Base-by-base conservation (phyloP, 2,329 filamentous ascomycete genomes). In the Byssochlamys sp. region DNA sequence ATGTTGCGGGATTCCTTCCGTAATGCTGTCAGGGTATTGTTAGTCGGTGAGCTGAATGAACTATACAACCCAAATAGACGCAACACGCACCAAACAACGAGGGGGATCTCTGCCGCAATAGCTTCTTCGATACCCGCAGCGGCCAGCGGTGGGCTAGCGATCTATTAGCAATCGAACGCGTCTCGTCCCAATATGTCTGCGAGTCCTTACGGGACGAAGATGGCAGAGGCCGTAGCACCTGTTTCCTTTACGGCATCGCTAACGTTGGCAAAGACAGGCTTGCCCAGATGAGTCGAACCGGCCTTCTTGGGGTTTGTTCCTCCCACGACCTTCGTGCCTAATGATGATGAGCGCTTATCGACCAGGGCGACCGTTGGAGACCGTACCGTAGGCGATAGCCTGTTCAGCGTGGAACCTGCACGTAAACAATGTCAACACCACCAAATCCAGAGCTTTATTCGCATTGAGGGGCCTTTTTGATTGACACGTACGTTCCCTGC, bases 281-380 rank as follows among this genome's bases (percentile, higher is more conserved):
- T 88, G 73, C 86, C 90, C 62, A 99, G 85, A 78, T 99, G 94
- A 73, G 85, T 87, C 69, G 84, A 79, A 71, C 94, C 94, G 65
- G 94, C 94, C 82, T 99, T 99, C 84, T 96, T 97, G 73, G 94
- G 94, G 81, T 97, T 97, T 72, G 92, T 97, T 73, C 94, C 94
- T 76, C 94, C 94, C 66, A 99, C 91, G 66, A 99, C 90, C 75
- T 96, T 92, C 69, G 94, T 99, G 75, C 92, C 90, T 95, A 69
- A 62, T 19, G 55, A 35, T 55, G 61, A 65, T 75, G 56, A 72
- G 64, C 60, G 35, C 53, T 50, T 53, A 50, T 25, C 35, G 24
- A 14, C 45, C 49, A 24, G 25, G 26, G 55, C 52, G 19, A 48
- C 12, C 27, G 19, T 33, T 62, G 61, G 58, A 57, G 60, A 55